Base-by-base conservation (phyloP, 306 rosid species). In the Sophora flavescens region DNA sequence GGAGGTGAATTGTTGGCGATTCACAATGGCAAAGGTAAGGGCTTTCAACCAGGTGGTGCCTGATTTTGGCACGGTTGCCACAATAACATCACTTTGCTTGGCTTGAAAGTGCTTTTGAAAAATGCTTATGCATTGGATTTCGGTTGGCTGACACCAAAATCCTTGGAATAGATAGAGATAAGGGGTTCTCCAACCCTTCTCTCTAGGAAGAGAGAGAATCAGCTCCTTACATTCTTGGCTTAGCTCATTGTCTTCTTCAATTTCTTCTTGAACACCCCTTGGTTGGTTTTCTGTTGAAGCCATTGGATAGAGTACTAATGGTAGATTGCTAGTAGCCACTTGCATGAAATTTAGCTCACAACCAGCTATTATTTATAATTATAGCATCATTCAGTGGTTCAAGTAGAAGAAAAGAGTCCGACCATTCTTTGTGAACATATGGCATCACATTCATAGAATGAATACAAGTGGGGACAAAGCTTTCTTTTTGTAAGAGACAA, bases 81-180 rank as follows among this genome's bases (percentile, higher is more conserved):
- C 67, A 17, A 87, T 28, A 1, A 83, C 50, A 63, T 89, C 89
- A 32, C 66, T 61, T 13, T 89, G 66, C 11, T 28, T 58, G 6
- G 91, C 82, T 81, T 83, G 89, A 67, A 87, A 89, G 78, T 87
- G 91, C 8, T 80, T 83, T 47, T 87, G 93, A 65, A 87, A 89
- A 58, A 78, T 6, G 72, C 28, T 28, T 48, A 79, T 71, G 81
- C 87, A 76, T 77, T 85, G 84, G 48, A 87, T 74, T 61, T 74
- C 80, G 7, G 11, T 10, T 45, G 88, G 58, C 36, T 77, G 88
- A 35, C 86, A 85, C 91, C 93, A 87, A 74, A 85, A 85, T 8
- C 56, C 80, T 87, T 89, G 90, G 82, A 56, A 87, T 5, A 68
- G 68, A 54, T 83, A 85, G 35, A 85, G 51, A 17, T 81, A 59